phyloP scores from a whole-genome alignment of 129 eudicot species.

The Helianthus tuberosus region DNA sequence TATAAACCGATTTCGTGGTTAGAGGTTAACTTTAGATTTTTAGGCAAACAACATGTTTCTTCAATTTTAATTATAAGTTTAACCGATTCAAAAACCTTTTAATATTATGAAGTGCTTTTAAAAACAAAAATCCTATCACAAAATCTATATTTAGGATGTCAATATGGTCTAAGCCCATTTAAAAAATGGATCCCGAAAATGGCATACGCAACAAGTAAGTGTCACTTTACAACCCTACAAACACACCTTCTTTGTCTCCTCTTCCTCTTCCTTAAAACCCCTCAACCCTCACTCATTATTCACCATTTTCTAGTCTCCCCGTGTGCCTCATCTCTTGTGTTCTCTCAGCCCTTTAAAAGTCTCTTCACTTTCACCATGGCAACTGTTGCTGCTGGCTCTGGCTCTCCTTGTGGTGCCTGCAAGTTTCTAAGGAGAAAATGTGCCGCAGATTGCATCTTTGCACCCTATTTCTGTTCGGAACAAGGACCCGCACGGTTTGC shows the following conservation, averaged over 20 bases:
- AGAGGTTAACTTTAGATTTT: constrained; percentile 3
- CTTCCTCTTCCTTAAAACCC: constrained; percentile 43
- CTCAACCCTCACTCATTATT: constrained; percentile 26
- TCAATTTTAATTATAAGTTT: neutral
- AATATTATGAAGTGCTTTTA: neutral
- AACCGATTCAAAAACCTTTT: neutral
- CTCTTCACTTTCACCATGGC: constrained; percentile 37
- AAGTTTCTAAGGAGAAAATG: constrained; percentile 93
- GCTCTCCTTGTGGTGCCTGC: constrained; percentile 99
- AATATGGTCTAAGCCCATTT: constrained; percentile 27
- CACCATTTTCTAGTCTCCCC: constrained; percentile 80
- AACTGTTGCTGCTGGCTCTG: constrained; percentile 40
- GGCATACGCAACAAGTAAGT: constrained; percentile 69
- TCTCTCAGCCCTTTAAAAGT: neutral
- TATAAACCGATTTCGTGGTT: neutral
- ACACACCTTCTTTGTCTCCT: constrained; percentile 71
- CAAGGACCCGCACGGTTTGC: constrained; percentile 97
- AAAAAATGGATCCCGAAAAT: constrained; percentile 31
- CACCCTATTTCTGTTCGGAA: constrained; percentile 95
- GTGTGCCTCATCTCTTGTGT: constrained; percentile 43
- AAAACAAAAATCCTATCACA: neutral
- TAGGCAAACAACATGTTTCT: neutral
- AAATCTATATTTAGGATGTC: constrained; percentile 31
- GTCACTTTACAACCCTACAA: constrained; percentile 81
- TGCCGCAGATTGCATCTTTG: constrained; percentile 87